These are phyloP conservation scores for Amanita pseudoporphyria DNA, from an alignment of 768 basidiomycete genomes.

Conservation along the genomic window DNA sequence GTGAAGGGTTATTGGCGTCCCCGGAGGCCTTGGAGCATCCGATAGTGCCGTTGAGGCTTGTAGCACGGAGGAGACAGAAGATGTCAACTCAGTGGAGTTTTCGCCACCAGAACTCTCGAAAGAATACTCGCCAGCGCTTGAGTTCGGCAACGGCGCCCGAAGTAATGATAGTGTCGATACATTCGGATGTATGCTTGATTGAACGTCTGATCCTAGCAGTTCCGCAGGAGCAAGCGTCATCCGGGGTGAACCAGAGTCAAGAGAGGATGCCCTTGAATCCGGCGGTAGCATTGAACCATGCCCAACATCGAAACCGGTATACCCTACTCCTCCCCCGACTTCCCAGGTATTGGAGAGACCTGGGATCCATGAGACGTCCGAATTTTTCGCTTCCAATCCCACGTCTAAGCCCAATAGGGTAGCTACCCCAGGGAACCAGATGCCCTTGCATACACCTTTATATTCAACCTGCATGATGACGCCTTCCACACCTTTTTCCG, in stretches of 20 bases:
- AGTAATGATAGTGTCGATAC: constrained; percentile 57
- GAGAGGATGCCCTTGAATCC: constrained; percentile 37
- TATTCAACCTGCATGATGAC: constrained; percentile 60
- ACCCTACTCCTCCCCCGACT: constrained; percentile 54
- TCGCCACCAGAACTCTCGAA: constrained; percentile 50
- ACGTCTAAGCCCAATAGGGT: constrained; percentile 75
- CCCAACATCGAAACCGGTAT: constrained; percentile 61
- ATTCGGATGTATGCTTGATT: constrained; percentile 22
- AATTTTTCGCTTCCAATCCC: constrained; percentile 55
- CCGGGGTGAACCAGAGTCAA: constrained; percentile 30
- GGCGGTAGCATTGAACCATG: constrained; percentile 21
- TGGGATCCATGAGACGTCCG: constrained; percentile 58
- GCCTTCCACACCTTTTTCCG: constrained; percentile 35
- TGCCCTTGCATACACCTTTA: constrained; percentile 61
- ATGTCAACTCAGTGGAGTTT: constrained; percentile 26
- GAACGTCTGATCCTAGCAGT: constrained; percentile 6
- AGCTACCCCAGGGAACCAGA: constrained; percentile 81
- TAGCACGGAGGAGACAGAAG: constrained; percentile 41
- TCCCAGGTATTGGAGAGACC: constrained; percentile 46
- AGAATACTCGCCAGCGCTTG: constrained; percentile 60
- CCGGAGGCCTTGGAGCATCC: constrained; percentile 32
- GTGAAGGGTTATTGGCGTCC: constrained; percentile 60
- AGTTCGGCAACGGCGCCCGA: constrained; percentile 62
- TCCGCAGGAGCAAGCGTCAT: constrained; percentile 14
- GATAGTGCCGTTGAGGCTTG: constrained; percentile 17